These are phyloP conservation scores for Linum usitatissimum DNA, from an alignment of 345 rosid species.

Conservation along the genomic window DNA sequence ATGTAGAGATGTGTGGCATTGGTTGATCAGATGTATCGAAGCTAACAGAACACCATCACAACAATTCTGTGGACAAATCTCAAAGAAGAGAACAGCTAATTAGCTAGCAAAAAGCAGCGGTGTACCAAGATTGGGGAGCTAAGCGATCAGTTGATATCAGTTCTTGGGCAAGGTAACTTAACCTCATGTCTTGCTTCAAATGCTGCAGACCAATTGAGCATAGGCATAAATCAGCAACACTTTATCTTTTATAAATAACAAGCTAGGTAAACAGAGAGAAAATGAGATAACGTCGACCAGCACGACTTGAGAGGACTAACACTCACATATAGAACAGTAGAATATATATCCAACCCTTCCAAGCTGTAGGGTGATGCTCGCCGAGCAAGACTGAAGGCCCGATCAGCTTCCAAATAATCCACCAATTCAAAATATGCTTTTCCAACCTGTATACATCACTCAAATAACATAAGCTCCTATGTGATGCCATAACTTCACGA, in stretches of 20 bases:
- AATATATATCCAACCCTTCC: slow-evolving; percentile 94
- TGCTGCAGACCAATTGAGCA: slow-evolving; percentile 44
- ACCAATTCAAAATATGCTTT: slow-evolving; percentile 79
- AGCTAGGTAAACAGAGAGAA: background rate
- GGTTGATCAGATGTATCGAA: no score
- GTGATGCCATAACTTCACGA: background rate
- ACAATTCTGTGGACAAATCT: background rate
- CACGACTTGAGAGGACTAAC: slow-evolving; percentile 5
- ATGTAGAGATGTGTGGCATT: no score
- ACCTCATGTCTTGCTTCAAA: slow-evolving; percentile 95
- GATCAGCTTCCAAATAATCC: slow-evolving; percentile 88
- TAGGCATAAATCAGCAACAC: background rate
- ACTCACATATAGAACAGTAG: slow-evolving; percentile 92
- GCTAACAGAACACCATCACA: background rate
- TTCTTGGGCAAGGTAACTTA: slow-evolving; percentile 93
- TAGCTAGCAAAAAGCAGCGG: background rate
- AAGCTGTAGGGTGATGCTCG: slow-evolving; percentile 73
- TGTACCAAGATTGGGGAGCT: slow-evolving; percentile 95
- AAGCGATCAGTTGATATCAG: slow-evolving; percentile 81
- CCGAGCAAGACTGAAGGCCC: slow-evolving; percentile 73
- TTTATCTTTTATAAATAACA: background rate
- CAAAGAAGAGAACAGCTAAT: background rate
- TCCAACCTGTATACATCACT: slow-evolving; percentile 54
- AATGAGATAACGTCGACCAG: background rate
- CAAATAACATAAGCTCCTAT: background rate